Evolutionary conservation across 1,284 basidiomycete species (phyloP).

Genomic region (Austropuccinia psidii): DNA sequence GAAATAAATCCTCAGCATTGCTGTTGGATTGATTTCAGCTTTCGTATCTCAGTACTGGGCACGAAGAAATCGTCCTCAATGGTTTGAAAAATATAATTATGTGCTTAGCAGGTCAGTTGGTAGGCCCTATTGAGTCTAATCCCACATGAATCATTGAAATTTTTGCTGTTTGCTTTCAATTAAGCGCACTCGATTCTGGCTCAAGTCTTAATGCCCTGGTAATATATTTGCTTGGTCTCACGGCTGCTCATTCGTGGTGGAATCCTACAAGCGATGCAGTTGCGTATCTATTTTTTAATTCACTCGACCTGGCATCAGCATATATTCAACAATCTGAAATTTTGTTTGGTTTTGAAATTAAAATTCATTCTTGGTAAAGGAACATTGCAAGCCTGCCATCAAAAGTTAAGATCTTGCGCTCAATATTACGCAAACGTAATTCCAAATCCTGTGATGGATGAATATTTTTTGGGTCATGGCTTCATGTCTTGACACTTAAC

Average conservation of each 20-base stretch:
- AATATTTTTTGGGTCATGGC: too few species aligned
- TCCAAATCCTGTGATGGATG: too few species aligned
- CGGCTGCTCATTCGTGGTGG: constrained; percentile 23
- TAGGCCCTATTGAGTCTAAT: neutral
- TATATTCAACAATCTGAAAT: too few species aligned
- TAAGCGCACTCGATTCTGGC: constrained; percentile 43
- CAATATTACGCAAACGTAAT: too few species aligned
- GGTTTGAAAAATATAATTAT: constrained; percentile 45
- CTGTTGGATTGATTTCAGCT: constrained; percentile 41
- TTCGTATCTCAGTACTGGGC: constrained; percentile 44
- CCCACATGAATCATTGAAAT: constrained; percentile 29
- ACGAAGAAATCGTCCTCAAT: constrained; percentile 40
- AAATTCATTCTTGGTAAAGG: too few species aligned
- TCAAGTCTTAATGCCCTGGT: constrained; percentile 44
- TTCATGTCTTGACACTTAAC: too few species aligned
- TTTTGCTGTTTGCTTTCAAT: constrained; percentile 39
- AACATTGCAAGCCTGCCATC: too few species aligned
- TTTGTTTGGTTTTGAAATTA: too few species aligned
- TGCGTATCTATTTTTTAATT: too few species aligned
- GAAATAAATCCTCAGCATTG: constrained; percentile 37
- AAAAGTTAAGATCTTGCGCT: too few species aligned
- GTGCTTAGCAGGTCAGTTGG: neutral
- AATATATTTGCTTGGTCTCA: constrained; percentile 42
- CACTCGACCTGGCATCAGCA: too few species aligned
- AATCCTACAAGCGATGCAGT: constrained; percentile 32